These are phyloP conservation scores for Adenanthera pavonina DNA, from an alignment of 306 rosid species.

Conservation along the genomic window DNA sequence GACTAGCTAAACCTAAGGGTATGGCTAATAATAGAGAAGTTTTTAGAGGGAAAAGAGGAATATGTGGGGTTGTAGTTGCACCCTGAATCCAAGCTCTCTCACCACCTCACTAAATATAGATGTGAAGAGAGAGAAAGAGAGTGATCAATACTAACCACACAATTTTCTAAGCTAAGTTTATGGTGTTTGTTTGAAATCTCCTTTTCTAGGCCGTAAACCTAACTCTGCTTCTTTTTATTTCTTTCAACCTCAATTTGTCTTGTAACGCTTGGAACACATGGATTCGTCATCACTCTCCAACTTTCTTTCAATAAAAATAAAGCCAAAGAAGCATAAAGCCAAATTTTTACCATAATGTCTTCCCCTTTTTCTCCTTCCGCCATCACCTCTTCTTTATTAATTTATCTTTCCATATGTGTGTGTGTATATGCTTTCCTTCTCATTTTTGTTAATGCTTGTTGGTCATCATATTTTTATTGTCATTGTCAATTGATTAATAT, in stretches of 20 bases:
- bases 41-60: constrained; percentile 62
- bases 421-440: no score
- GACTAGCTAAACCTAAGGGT: constrained; percentile 42
- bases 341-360: constrained; percentile 47
- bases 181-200: constrained; percentile 73
- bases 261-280: constrained; percentile 84
- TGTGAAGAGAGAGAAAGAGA: neutral
- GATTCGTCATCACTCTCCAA: constrained; percentile 69
- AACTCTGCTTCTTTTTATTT: constrained; percentile 74
- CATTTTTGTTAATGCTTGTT: constrained; percentile 5
- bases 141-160: constrained; percentile 63
- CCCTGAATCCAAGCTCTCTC: constrained; percentile 46
- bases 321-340: constrained; percentile 47
- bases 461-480: constrained; percentile 36
- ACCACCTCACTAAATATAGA: constrained; percentile 63
- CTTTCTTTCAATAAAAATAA: constrained; percentile 52
- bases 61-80: constrained; percentile 77
- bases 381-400: constrained; percentile 37
- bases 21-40: constrained; percentile 48
- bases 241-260: constrained; percentile 86
- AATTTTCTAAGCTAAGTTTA: constrained; percentile 84
- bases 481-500: constrained; percentile 45
- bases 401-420: neutral
- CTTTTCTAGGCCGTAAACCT: constrained; percentile 94
- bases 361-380: constrained; percentile 50